These are phyloP conservation scores for Oryza rufipogon DNA, from an alignment of 176 grass and related monocot genomes.

Conservation along the genomic window DNA sequence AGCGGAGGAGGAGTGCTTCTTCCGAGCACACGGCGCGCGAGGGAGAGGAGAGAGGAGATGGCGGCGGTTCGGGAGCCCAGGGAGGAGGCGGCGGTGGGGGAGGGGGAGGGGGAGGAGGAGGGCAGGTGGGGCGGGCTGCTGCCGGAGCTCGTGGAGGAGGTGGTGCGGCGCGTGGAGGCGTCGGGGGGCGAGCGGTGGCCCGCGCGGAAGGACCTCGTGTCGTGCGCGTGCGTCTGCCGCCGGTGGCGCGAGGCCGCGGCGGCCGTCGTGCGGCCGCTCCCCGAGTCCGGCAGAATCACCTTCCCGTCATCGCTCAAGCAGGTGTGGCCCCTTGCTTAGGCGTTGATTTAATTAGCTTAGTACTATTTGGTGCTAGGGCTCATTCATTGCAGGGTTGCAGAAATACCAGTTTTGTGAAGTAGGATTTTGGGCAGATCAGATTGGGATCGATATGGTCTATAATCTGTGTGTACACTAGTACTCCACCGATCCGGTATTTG, in stretches of 20 bases:
- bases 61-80: neutral
- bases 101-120: constrained; percentile 21
- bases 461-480: neutral
- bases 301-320: constrained; percentile 63
- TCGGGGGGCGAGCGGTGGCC: constrained; percentile 52
- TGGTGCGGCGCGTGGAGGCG: constrained; percentile 58
- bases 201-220: constrained; percentile 50
- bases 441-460: neutral
- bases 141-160: constrained; percentile 58
- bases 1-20: too few species aligned
- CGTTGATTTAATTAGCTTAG: too few species aligned
- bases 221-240: constrained; percentile 62
- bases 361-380: too few species aligned
- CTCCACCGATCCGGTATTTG: neutral
- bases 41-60: neutral
- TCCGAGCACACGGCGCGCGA: too few species aligned
- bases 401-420: too few species aligned
- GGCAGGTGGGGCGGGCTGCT: constrained; percentile 51
- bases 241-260: constrained; percentile 50
- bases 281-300: constrained; percentile 56
- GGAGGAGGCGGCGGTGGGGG: neutral
- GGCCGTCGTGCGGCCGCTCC: constrained; percentile 27
- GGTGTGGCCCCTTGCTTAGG: constrained; percentile 6
- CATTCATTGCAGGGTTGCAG: too few species aligned
- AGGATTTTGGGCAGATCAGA: too few species aligned